phyloP scores from a whole-genome alignment of 805 yeast species.

The Wickerhamomyces bisporus region DNA sequence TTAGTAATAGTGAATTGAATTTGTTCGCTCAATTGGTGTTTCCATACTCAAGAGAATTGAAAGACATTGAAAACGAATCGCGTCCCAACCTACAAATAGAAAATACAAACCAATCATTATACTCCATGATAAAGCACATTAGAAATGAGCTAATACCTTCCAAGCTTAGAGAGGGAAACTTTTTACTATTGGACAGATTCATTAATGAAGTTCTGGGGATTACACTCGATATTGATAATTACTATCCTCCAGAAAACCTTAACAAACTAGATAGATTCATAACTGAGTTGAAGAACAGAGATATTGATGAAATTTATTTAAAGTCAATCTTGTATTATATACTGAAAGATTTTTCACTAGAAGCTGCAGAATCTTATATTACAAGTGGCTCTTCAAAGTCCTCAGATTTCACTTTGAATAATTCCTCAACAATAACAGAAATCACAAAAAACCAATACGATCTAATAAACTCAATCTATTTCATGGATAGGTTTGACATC shows the following conservation, averaged over 20 bases:
- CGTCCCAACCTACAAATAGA: slow-evolving; percentile 18
- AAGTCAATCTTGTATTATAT: slow-evolving; percentile 19
- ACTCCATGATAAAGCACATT: slow-evolving; percentile 16
- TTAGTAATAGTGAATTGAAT: slow-evolving; percentile 3
- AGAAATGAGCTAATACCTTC: slow-evolving; percentile 16
- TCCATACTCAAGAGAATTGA: slow-evolving; percentile 20
- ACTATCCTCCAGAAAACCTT: slow-evolving; percentile 22
- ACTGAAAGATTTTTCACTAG: slow-evolving; percentile 19
- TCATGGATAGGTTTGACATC: slow-evolving; percentile 22
- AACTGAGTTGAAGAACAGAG: slow-evolving; percentile 4
- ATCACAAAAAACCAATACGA: slow-evolving; percentile 8
- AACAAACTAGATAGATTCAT: slow-evolving; percentile 15
- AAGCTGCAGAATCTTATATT: slow-evolving; percentile 16
- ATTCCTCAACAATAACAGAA: neutral
- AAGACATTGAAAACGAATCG: slow-evolving; percentile 10
- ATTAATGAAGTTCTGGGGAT: slow-evolving; percentile 15
- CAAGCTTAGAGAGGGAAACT: slow-evolving; percentile 11
- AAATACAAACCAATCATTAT: slow-evolving; percentile 18
- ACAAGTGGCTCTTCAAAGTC: neutral
- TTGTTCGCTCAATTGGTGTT: slow-evolving; percentile 12
- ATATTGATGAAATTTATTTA: slow-evolving; percentile 8
- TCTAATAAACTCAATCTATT: slow-evolving; percentile 20
- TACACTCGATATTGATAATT: slow-evolving; percentile 6
- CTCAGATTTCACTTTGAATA: neutral
- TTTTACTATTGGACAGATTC: slow-evolving; percentile 17